Conservation (phyloP, 805 yeast genomes). For the Candida sphagnicola region DNA sequence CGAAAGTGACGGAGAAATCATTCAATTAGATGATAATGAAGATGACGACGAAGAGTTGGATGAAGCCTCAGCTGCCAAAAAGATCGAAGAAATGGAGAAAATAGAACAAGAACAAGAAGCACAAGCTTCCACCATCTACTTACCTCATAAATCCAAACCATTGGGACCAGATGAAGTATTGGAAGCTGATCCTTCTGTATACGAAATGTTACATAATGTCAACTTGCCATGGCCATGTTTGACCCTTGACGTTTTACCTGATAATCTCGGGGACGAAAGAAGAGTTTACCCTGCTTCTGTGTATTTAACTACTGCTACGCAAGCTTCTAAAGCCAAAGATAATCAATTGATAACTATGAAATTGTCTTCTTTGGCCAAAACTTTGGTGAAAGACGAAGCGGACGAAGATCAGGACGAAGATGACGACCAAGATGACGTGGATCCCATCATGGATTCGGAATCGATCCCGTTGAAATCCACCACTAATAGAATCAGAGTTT, state of each 20-base stretch:
- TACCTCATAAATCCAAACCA: constrained; percentile 87
- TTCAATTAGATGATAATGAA: constrained; percentile 62
- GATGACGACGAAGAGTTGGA: constrained; percentile 29
- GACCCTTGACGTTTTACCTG: constrained; percentile 86
- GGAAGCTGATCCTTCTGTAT: constrained; percentile 94
- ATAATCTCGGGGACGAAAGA: constrained; percentile 81
- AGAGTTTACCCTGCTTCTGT: constrained; percentile 84
- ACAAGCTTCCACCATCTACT: constrained; percentile 52
- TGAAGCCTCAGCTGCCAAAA: constrained; percentile 24
- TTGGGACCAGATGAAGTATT: constrained; percentile 93
- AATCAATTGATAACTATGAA: constrained; percentile 86
- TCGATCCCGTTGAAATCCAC: constrained; percentile 73
- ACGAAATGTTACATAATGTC: constrained; percentile 93
- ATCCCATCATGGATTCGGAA: constrained; percentile 86
- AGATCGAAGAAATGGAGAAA: constrained; percentile 33
- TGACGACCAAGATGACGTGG: constrained; percentile 61
- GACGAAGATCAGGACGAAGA: constrained; percentile 73
- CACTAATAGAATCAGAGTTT: constrained; percentile 83
- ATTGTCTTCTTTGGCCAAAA: constrained; percentile 75
- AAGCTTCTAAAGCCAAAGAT: constrained; percentile 81
- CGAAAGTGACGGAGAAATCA: constrained; percentile 87
- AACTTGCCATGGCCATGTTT: constrained; percentile 97
- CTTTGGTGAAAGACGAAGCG: constrained; percentile 79
- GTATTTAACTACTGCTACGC: constrained; percentile 88
- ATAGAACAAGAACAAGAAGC: constrained; percentile 31